phyloP scores from a whole-genome alignment of 345 rosid genomes.

The Rhizophora mangle region DNA sequence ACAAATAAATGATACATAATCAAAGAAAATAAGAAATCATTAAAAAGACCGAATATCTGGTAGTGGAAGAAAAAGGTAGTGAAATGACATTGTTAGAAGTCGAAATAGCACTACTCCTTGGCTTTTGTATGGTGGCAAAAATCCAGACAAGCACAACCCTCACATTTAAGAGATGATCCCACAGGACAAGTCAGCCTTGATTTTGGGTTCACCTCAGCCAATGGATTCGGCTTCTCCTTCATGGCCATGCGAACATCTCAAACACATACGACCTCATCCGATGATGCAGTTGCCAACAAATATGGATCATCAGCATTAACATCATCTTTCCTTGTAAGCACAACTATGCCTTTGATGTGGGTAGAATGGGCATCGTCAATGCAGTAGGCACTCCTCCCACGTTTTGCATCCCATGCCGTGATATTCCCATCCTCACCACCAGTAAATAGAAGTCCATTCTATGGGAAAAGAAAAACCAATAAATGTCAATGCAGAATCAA shows the following conservation, averaged over 20 bases:
- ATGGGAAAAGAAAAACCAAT: slow-evolving; percentile 6
- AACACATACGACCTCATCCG: slow-evolving; percentile 78
- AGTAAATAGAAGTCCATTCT: slow-evolving; percentile 71
- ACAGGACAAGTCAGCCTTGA: slow-evolving; percentile 94
- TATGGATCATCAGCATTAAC: slow-evolving; percentile 55
- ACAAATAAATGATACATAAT: too few relatives aligned
- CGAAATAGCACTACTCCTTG: too few relatives aligned
- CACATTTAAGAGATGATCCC: slow-evolving; percentile 36
- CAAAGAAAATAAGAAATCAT: too few relatives aligned
- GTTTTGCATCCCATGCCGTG: slow-evolving; percentile 81
- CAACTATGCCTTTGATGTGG: slow-evolving; percentile 68
- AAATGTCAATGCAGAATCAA: too few relatives aligned
- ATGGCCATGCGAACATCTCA: too few relatives aligned
- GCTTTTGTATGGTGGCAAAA: too few relatives aligned
- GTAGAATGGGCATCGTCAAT: slow-evolving; percentile 73
- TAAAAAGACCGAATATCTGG: too few relatives aligned
- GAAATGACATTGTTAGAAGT: too few relatives aligned
- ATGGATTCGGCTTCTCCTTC: neutral
- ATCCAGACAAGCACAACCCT: neutral
- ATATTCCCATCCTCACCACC: slow-evolving; percentile 83
- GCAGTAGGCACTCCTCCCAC: slow-evolving; percentile 71
- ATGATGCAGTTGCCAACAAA: slow-evolving; percentile 77
- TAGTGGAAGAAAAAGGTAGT: too few relatives aligned
- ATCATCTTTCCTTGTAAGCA: slow-evolving; percentile 47
- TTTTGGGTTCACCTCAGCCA: slow-evolving; percentile 77